Percentiles rank a stretch among this genome's conserved stretches.
Conservation (phyloP, 1,139 yeast genomes). For the Geotrichum phurueaensis region DNA sequence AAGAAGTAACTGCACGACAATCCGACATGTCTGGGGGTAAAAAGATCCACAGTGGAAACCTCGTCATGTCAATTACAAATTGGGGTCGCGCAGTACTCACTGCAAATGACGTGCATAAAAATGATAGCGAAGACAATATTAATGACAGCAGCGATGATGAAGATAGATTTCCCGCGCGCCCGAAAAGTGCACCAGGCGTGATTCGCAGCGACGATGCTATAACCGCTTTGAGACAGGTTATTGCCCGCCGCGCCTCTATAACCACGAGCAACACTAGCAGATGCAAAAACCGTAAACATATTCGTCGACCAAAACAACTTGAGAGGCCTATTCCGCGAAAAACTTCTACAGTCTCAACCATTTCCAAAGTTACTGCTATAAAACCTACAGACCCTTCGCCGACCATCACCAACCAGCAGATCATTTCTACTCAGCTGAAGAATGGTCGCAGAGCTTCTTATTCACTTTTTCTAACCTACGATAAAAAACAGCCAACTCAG, state of each 20-base stretch:
- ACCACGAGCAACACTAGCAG: not conserved
- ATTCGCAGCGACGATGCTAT: slow-evolving; percentile 13
- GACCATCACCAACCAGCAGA: not conserved
- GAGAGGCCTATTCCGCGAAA: not conserved
- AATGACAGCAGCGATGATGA: not conserved
- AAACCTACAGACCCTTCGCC: not conserved
- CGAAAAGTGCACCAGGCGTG: not conserved
- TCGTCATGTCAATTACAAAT: not conserved
- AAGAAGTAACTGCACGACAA: not conserved
- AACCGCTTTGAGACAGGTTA: slow-evolving; percentile 12
- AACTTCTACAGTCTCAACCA: not conserved
- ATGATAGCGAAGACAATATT: not conserved
- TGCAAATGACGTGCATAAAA: not conserved
- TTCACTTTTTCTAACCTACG: not conserved
- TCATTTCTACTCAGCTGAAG: not conserved
- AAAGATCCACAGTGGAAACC: not conserved
- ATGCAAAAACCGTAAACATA: not conserved
- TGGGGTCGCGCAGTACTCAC: slow-evolving; percentile 1
- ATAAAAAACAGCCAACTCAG: not conserved
- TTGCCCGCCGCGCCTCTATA: slow-evolving; percentile 5
- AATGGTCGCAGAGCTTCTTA: not conserved
- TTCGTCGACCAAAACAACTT: not conserved
- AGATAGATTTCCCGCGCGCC: not conserved
- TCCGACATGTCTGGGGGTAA: not conserved
- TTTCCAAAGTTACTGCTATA: not conserved